Conservation (phyloP, 2,329 filamentous ascomycete genomes). For the Cladophialophora yegresii region DNA sequence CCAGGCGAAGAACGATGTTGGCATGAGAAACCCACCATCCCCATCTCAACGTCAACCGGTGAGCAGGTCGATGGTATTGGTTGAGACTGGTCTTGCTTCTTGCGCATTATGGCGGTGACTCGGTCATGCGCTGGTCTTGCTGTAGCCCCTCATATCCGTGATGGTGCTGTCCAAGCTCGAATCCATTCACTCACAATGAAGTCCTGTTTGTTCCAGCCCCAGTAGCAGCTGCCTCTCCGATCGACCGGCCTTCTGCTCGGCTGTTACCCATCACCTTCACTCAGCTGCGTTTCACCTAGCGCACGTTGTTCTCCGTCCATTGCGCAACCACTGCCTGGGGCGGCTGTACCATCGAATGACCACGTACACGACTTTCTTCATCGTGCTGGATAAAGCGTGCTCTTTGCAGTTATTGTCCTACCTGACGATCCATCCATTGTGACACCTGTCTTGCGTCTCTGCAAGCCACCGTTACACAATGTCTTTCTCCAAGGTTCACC, state of each 20-base stretch:
- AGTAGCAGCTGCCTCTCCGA: not conserved
- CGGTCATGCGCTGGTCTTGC: not conserved
- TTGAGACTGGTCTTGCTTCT: not conserved
- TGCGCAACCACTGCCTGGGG: not conserved
- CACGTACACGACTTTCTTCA: conserved; percentile 1
- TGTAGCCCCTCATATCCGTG: not conserved
- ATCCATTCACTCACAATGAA: not conserved
- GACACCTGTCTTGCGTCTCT: conserved; percentile 25
- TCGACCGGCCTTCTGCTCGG: not conserved
- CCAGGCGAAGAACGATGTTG: not conserved
- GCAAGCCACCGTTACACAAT: conserved; percentile 32
- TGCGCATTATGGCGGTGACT: not conserved
- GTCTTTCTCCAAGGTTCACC: conserved; percentile 19
- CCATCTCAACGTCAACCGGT: not conserved
- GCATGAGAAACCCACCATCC: not conserved
- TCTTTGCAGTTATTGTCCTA: conserved; percentile 20
- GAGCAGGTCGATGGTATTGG: not conserved
- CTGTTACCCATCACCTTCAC: no score
- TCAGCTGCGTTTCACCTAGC: not conserved
- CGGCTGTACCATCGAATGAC: not conserved
- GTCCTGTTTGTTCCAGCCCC: not conserved
- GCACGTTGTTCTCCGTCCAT: not conserved
- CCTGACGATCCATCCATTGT: conserved; percentile 21
- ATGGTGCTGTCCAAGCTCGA: not conserved
- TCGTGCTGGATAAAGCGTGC: conserved; percentile 13